phyloP scores from a whole-genome alignment of 352 stramenopile genomes.

The Heterotrichella gracilis region DNA sequence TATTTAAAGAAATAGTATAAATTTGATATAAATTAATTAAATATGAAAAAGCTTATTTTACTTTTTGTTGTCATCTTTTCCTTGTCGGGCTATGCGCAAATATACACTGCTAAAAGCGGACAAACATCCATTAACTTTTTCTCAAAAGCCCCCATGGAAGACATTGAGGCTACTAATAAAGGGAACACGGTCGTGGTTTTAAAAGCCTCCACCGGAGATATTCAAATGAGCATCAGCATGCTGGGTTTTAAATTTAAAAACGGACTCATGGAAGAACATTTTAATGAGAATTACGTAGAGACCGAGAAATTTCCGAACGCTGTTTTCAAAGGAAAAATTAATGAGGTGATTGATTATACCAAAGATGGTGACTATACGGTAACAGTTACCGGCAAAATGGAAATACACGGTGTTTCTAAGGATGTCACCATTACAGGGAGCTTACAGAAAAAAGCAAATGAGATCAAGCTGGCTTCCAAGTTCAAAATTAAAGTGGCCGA shows the following conservation, averaged over 20 bases:
- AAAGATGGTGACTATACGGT: background rate
- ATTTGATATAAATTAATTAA: background rate
- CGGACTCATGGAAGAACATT: background rate
- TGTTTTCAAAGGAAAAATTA: constrained; percentile 7
- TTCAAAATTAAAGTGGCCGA: constrained; percentile 1
- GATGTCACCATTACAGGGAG: background rate
- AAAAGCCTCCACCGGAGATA: background rate
- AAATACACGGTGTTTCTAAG: background rate
- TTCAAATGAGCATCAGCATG: background rate
- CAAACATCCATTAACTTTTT: background rate
- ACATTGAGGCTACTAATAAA: background rate
- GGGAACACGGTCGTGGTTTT: background rate
- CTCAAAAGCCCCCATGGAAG: background rate
- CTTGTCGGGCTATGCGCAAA: background rate
- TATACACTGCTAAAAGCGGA: background rate
- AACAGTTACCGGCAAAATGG: background rate
- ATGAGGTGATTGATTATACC: background rate
- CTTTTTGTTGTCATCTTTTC: background rate
- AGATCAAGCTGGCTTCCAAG: background rate
- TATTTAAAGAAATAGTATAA: background rate
- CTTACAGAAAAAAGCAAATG: background rate
- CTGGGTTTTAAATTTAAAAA: constrained; percentile 8
- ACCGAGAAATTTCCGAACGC: background rate
- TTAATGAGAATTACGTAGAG: constrained; percentile 9
- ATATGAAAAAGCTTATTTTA: background rate